Base-by-base conservation (phyloP, 257 asterid genomes). In the Nicotiana sylvestris region DNA sequence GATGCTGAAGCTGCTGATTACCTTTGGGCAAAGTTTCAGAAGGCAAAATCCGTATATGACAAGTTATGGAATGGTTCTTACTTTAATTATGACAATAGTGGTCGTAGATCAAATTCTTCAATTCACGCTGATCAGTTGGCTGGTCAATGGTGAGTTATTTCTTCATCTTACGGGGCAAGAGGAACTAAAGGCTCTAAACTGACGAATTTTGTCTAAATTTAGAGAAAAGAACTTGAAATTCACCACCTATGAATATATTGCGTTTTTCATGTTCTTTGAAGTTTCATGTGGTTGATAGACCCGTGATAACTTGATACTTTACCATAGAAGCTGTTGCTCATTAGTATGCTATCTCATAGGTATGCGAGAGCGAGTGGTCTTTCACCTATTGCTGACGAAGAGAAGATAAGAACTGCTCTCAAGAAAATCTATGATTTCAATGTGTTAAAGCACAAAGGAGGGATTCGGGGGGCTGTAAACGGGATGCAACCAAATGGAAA, bases 41-140 rank as follows among this genome's bases (percentile, higher is more conserved):
- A 91, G 86, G 98, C 99, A 58, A 93, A 90, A 90, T 83, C 77
- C 68, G 98, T 92, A 9, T 96, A 94, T 53, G 97, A 80, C 4
- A 92, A 88, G 90, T 77, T 96, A 78, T 94, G 99, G 99, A 96
- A 93, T 82, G 98, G 98, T 25, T 90, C 97, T 55, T 94, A 94
- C 88, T 96, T 91, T 82, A 87, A 92, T 88, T 96, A 96, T 69
- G 99, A 96, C 76, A 86, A 86, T 64, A 93, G 97, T 39, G 95
- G 97, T 46, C 82, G 97, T 55, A 81, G 88, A 49, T 84, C 91
- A 17, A 91, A 98, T 85, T 84, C 93, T 53, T 96, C 98, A 60
- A 94, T 96, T 89, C 99, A 96, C 86, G 97, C 99, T 37, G 99
- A 96, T 90, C 99, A 94, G 83, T 84, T 96, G 86, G 99, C 99